Evolutionary conservation across 805 yeast species (phyloP), one percentile per base, ranked within the genome.

Genomic region (Ogataea siamensis): DNA sequence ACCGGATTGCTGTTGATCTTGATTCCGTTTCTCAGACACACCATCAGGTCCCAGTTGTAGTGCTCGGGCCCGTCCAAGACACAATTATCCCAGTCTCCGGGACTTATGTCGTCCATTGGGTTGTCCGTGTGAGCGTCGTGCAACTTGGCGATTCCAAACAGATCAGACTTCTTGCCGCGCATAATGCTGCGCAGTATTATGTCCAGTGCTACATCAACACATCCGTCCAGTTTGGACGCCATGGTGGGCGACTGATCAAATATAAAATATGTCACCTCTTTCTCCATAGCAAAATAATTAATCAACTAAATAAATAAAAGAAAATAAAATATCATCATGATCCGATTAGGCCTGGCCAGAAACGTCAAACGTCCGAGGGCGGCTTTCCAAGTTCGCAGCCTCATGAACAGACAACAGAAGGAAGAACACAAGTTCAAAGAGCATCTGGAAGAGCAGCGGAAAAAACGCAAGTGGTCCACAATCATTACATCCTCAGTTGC

Each of bases 201-300:
- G 32, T 68, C 68, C 28, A 63, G 60, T 12, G 75, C 62, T 42
- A 72, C 76, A 15, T 57, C 54, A 41, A 71, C 45, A 5, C 69
- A 66, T n/a, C 53, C 46, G 5, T 59, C 64, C 9, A 70, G 47
- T 54, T 67, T 55, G 46, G 60, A 25, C 59, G 70, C 55, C 78
- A 70, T 52, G 46, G 71, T 46, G 53, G 65, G 62, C 8, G 74
- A 67, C 10, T 70, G 58, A 52, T 80, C 86, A 11, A 76, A 65
- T 7, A 78, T 63, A 46, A 71, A 76, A 15, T 42, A 51, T 5
- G 57, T 47, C 10, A 35, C 31, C 23, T 57, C 58, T 25, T 51
- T 54, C 10, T 51, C 54, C 40, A 37, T 37, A 13, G n/a, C 15
- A 16, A 13, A 10, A 16, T 10, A 11, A 17, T 15, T 23, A 24